A percentile compares a stretch with the other conserved stretches of the same genome.
phyloP scores from a whole-genome alignment of 1,284 basidiomycete genomes.

The Athelia sp. region DNA sequence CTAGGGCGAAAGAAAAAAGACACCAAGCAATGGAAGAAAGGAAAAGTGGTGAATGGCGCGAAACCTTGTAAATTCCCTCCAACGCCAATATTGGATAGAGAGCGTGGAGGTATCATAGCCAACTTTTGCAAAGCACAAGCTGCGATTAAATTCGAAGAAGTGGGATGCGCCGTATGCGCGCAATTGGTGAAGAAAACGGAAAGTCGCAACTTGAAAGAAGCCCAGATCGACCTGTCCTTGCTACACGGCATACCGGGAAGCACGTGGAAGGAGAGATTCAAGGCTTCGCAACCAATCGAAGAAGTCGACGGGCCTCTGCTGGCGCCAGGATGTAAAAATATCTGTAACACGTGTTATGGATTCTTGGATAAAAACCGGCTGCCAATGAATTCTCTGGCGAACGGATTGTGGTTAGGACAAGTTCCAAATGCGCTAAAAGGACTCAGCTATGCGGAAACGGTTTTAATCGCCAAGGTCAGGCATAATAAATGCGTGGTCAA shows the following conservation, averaged over 20 bases:
- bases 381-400: slow-evolving; percentile 15
- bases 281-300: background rate
- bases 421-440: slow-evolving; percentile 16
- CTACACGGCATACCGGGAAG: background rate
- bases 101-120: background rate
- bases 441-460: slow-evolving; percentile 18
- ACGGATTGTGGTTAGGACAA: slow-evolving; percentile 21
- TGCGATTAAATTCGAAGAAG: background rate
- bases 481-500: slow-evolving; percentile 14
- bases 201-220: too few species aligned
- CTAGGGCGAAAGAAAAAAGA: background rate
- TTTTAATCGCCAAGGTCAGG: slow-evolving; percentile 16
- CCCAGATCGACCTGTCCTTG: background rate
- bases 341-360: background rate
- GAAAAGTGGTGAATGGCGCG: too few species aligned
- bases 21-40: background rate
- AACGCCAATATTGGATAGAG: background rate
- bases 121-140: background rate
- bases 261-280: background rate
- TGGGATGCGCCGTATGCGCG: background rate
- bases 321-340: background rate
- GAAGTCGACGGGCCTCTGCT: background rate
- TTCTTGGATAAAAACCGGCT: background rate
- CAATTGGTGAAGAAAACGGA: background rate
- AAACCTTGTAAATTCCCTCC: background rate